A percentile compares a stretch with the other conserved stretches of the same genome.
Evolutionary conservation across 2,329 filamentous ascomycete species (phyloP).

Genomic region (Xylaria sp.): DNA sequence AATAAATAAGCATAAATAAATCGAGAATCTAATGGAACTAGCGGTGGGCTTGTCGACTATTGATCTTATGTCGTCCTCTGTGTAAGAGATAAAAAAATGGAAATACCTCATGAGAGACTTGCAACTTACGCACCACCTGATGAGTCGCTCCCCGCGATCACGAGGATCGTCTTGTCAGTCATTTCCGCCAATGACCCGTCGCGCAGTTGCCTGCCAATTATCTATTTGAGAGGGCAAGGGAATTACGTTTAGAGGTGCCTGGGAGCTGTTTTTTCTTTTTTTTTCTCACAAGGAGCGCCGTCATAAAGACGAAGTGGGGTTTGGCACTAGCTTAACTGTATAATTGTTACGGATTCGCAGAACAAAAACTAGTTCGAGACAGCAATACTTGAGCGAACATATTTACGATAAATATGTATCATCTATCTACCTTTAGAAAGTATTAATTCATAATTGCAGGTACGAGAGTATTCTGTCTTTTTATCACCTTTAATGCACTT

Average conservation of each 20-base stretch:
- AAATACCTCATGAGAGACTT: slow-evolving; percentile 16
- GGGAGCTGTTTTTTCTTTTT: not conserved
- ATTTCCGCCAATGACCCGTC: slow-evolving; percentile 45
- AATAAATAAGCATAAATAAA: too few species aligned
- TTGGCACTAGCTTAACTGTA: slow-evolving; percentile 13
- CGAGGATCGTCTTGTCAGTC: slow-evolving; percentile 69
- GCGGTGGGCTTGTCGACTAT: not conserved
- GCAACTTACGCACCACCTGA: slow-evolving; percentile 82
- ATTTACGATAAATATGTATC: not conserved
- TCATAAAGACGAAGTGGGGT: slow-evolving; percentile 32
- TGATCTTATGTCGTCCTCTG: not conserved
- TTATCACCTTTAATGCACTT: too few species aligned
- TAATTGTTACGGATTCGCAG: slow-evolving; percentile 21
- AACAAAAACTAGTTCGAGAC: not conserved
- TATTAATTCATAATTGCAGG: not conserved
- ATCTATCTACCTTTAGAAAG: not conserved
- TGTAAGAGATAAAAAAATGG: slow-evolving; percentile 3
- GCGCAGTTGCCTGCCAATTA: not conserved
- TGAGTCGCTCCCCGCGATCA: slow-evolving; percentile 90
- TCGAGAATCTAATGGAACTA: not conserved
- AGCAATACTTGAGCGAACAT: not conserved
- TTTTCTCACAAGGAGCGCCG: not conserved
- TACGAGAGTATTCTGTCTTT: not conserved
- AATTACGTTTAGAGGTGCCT: not conserved
- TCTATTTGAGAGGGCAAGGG: not conserved